Percentiles rank a stretch among this genome's conserved stretches.
These are phyloP conservation scores for Boletales sp. DNA, from an alignment of 768 basidiomycete genomes.

Conservation along the genomic window DNA sequence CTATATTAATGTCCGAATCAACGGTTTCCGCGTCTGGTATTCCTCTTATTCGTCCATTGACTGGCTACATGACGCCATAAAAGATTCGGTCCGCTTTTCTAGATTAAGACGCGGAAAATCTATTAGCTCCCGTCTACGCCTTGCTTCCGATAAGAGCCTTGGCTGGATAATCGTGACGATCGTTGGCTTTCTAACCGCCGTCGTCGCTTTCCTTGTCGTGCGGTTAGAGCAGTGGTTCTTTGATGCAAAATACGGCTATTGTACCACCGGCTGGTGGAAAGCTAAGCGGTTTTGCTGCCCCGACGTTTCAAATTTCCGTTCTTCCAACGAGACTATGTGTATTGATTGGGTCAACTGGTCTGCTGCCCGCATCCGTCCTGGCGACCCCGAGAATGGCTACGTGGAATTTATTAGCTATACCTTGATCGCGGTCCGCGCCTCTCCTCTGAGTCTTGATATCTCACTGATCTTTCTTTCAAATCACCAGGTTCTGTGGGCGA, in stretches of 20 bases:
- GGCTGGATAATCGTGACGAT: slow-evolving; percentile 90
- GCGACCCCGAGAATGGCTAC: slow-evolving; percentile 30
- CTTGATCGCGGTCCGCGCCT: slow-evolving; percentile 65
- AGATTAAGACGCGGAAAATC: slow-evolving; percentile 70
- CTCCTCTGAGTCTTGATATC: not conserved
- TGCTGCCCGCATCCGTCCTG: slow-evolving; percentile 30
- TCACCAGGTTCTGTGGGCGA: slow-evolving; percentile 65
- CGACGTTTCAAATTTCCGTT: slow-evolving; percentile 10
- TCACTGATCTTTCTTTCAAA: not conserved
- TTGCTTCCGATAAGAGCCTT: slow-evolving; percentile 69
- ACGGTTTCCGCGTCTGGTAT: slow-evolving; percentile 85
- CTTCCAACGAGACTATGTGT: slow-evolving; percentile 43
- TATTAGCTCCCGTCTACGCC: slow-evolving; percentile 57
- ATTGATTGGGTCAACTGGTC: slow-evolving; percentile 76
- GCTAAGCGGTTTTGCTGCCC: slow-evolving; percentile 85
- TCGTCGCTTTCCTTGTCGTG: slow-evolving; percentile 84
- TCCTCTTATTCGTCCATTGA: slow-evolving; percentile 88
- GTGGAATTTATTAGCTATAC: slow-evolving; percentile 71
- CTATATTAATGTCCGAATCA: slow-evolving; percentile 62
- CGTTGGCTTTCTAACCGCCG: slow-evolving; percentile 81
- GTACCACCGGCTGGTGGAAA: slow-evolving; percentile 62
- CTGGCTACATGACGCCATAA: slow-evolving; percentile 96
- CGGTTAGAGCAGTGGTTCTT: slow-evolving; percentile 87
- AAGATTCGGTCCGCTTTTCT: slow-evolving; percentile 82
- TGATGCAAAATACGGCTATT: slow-evolving; percentile 91